Base-by-base conservation (phyloP, 2,329 filamentous ascomycete genomes). In the Calonectria montana region DNA sequence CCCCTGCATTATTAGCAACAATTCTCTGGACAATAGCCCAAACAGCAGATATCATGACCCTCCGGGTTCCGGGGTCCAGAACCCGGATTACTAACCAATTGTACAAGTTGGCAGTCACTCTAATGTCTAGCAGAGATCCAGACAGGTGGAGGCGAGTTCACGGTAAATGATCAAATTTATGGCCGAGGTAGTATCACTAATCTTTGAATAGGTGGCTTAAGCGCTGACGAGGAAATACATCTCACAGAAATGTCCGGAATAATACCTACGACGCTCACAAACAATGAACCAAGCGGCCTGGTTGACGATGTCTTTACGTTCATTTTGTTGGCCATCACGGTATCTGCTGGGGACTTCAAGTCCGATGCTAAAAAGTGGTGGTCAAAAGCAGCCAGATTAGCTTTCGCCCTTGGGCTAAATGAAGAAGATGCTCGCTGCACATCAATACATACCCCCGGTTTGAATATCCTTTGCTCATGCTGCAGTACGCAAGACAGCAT, bases 1-100 rank as follows among this genome's bases (percentile, higher is more conserved):
- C 86, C 0, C 84, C 86, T 1, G 86, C 87, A 1, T 78, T 88
- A 5, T 77, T 88, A 7, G 82, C 84, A 0, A 85, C 85, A 1
- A 87, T 88, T 69, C 80, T 89, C 0, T 89, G 86, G 83, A 86
- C 83, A 53, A 83, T 85, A 12, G 84, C 86, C 0, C 85, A 88
- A 68, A 88, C 85, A 13, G 85, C 86, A 1, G 85, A 87, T 62
- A 84, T 86, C 61, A 82, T 82, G 31, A 74, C 85, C 21, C 81
- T 87, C 10, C 80, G 85, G 23, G 39, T 80, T 84, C 0, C 85
- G 83, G 9, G 84, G 84, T 0, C 83, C 84, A 2, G 80, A 85
- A 18, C 81, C 83, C 13, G 82, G 82, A 45, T 83, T 85, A 8
- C 83, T 78, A 73, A 84, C 81, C 84, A 77, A 70, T 75, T 80